Evolutionary conservation across 2,329 filamentous ascomycete species (phyloP).

Genomic region (Ophiostoma fasciatum): DNA sequence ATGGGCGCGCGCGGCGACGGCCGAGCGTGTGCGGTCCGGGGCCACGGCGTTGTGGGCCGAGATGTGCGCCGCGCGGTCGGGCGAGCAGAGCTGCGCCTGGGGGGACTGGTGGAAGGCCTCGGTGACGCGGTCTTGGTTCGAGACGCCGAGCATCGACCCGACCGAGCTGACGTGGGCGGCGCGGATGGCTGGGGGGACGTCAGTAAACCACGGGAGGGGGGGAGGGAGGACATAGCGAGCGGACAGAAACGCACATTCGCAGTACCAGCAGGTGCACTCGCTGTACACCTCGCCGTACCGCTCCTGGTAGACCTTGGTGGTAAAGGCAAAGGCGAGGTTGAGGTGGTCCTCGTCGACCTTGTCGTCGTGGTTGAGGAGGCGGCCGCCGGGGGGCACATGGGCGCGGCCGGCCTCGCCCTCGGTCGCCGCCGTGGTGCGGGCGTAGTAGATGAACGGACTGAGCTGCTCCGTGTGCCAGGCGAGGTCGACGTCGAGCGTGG

Average conservation of each 20-base stretch:
- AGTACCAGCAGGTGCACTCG: slow-evolving; percentile 75
- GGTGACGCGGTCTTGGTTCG: slow-evolving; percentile 28
- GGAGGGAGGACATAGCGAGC: no score
- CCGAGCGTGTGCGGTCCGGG: slow-evolving; percentile 19
- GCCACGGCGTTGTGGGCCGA: slow-evolving; percentile 55
- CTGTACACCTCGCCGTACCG: slow-evolving; percentile 52
- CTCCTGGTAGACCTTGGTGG: slow-evolving; percentile 53
- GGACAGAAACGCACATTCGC: slow-evolving; percentile 37
- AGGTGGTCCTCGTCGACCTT: slow-evolving; percentile 59
- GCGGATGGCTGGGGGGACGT: slow-evolving; percentile 32
- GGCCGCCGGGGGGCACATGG: slow-evolving; percentile 15
- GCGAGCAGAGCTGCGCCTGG: slow-evolving; percentile 31
- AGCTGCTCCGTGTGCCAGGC: slow-evolving; percentile 76
- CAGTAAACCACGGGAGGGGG: neutral
- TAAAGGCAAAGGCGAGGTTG: slow-evolving; percentile 54
- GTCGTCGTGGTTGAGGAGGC: slow-evolving; percentile 71
- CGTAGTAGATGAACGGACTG: slow-evolving; percentile 45
- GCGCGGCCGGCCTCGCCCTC: neutral
- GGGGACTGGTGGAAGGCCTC: slow-evolving; percentile 35
- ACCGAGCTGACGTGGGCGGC: slow-evolving; percentile 35
- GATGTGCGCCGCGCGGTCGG: slow-evolving; percentile 51
- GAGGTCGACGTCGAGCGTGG: slow-evolving; percentile 60
- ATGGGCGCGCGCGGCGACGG: slow-evolving; percentile 19
- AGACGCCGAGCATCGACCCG: slow-evolving; percentile 29
- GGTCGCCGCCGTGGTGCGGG: slow-evolving; percentile 33